Base-by-base conservation (phyloP, 2,329 filamentous ascomycete species). In the Claviceps sp. region DNA sequence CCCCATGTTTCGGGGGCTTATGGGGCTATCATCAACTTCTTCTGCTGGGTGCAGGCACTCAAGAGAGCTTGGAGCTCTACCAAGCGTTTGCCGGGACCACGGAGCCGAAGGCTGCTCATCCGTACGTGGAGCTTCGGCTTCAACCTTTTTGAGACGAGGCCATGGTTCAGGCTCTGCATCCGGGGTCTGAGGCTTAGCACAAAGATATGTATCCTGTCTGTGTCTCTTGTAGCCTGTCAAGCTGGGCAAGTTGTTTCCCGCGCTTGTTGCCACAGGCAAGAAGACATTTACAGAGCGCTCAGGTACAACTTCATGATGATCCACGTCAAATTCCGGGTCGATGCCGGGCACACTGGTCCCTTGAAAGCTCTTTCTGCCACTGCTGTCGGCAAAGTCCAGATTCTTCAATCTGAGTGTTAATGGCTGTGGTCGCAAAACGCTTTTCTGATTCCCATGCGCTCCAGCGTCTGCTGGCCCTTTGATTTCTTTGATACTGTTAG, bases 151-250 rank as follows among this genome's bases (percentile, higher is more conserved):
- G 16, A 58, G 50, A 22, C 22, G 24, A 6, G 55, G 57, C 57
- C 57, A 57, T 11, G 53, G 38, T 14, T 58, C 57, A 16, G 54
- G 45, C 26, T 47, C 30, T n/a, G 34, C 1, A 24, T 47, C 34
- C 5, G 40, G 22, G 16, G 42, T 48, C 16, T 47, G 49, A 8
- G 54, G 14, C 14, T 41, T 48, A 11, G 46, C n/a, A 40, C 55
- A 58, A 18, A 57, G 48, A 9, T 50, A 37, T 22, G 56, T 57
- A 41, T 52, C 50, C 24, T 51, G 51, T 41, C 55, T 54, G 38
- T 57, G 55, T 16, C 44, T 51, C 26, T 16, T 52, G 42, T 52
- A 55, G 0, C 52, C 54, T 11, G 52, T 54, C 43, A 57, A 16
- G 41, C 55, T 56, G 16, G 55, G 50, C 22, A 58, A 11, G 4